Evolutionary conservation across 305 asterid genomes (phyloP), one percentile per base, ranked within the genome.

Genomic region (Rubia balearica): DNA sequence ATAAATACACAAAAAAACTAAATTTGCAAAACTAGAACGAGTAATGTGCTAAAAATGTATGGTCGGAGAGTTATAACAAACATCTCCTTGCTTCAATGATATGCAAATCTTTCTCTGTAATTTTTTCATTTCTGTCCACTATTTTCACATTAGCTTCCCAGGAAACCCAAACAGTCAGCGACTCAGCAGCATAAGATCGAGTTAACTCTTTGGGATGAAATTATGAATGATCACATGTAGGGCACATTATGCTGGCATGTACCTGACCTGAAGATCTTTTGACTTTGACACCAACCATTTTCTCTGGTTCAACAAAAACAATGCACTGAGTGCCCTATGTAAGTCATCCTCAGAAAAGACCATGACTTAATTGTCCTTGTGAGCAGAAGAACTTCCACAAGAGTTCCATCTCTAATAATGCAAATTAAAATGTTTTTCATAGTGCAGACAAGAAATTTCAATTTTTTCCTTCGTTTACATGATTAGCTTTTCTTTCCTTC

Each of bases 81-180:
- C n/a, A 27, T 69, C 8, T 14, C 17, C 5, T 13, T 19, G 70
- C 56, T 14, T 59, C 66, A 72, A 72, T 46, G 53, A 64, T 17
- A 8, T 56, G 38, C 9, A 33, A 72, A 64, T 27, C 48, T 40
- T 45, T 64, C 68, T 63, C 45, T 33, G 17, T 9, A 19, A 36
- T 14, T 63, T 36, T 38, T 63, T 24, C 49, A 62, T 16, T 63
- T 40, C 30, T 30, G 16, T 63, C 68, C 1, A 13, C 49, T 6
- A 8, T 41, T 65, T n/a, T 41, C 8, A 48, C 61, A 30, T 14
- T 24, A 22, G 11, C 43, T 65, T 22, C 17, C 30, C 21, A 40
- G 22, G 7, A 45, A 55, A 64, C 36, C 59, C 57, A 56, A 64
- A 53, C 4, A 22, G 10, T 42, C 21, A 7, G 7, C 5, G 7